Evolutionary conservation across 805 yeast genomes (phyloP).

Genomic region (Kodamaea nitidulidarum): DNA sequence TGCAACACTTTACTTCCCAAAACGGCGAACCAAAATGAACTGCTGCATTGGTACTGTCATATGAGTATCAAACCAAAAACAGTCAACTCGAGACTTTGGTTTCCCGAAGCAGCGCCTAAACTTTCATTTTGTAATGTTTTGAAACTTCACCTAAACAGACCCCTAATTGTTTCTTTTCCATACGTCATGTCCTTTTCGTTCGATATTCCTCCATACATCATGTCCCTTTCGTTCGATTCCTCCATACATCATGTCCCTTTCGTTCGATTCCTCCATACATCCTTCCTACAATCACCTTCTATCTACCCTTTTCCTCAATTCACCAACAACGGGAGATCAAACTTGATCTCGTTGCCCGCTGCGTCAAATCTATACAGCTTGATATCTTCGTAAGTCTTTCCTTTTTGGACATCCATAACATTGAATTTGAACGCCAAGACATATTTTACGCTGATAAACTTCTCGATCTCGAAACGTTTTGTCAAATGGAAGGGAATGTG

Average conservation of each 20-base stretch:
- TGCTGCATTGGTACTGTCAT: too few species aligned
- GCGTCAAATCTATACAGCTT: constrained; percentile 20
- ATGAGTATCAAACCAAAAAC: not conserved
- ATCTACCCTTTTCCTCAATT: too few species aligned
- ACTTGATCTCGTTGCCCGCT: constrained; percentile 26
- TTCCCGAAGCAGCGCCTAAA: not conserved
- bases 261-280: too few species aligned
- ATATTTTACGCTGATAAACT: constrained; percentile 35
- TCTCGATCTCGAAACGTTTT: constrained; percentile 35
- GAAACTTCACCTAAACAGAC: too few species aligned
- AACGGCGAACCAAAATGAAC: not conserved
- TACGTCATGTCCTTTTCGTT: too few species aligned
- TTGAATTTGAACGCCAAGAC: constrained; percentile 35
- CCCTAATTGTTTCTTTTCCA: too few species aligned
- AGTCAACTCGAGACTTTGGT: not conserved
- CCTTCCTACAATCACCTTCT: too few species aligned
- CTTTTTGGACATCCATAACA: constrained; percentile 22
- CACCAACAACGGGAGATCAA: constrained; percentile 23
- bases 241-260: too few species aligned
- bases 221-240: too few species aligned
- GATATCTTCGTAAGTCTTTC: constrained; percentile 7
- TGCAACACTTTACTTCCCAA: not conserved
- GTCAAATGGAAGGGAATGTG: constrained; percentile 29
- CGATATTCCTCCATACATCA: too few species aligned
- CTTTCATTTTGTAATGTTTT: too few species aligned